These are phyloP conservation scores for Arabidopsis hybrid DNA, from an alignment of 441 rosid species.

Conservation along the genomic window DNA sequence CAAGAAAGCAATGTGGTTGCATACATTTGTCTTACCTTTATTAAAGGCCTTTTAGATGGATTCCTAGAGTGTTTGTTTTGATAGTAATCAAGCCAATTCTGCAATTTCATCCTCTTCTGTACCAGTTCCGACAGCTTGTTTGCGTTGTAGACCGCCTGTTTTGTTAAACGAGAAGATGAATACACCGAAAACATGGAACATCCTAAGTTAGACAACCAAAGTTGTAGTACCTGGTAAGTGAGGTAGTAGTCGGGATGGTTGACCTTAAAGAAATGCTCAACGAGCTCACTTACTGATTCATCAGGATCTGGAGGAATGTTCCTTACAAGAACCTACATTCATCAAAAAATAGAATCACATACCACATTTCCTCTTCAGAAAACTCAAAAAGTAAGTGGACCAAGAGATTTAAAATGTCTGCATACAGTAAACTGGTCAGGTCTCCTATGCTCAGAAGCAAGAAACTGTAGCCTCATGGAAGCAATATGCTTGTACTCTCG, in stretches of 20 bases:
- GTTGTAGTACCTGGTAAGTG: slow-evolving; percentile 71
- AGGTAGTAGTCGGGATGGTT: slow-evolving; percentile 94
- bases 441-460: slow-evolving; percentile 75
- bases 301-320: slow-evolving; percentile 93
- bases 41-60: slow-evolving; percentile 55
- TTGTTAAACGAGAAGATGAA: background rate
- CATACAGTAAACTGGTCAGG: slow-evolving; percentile 93
- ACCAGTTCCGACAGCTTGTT: slow-evolving; percentile 72
- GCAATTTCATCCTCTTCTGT: slow-evolving; percentile 66
- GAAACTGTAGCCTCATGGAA: slow-evolving; percentile 84
- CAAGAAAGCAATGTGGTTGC: slow-evolving; percentile 6
- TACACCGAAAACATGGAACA: background rate
- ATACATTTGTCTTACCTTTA: slow-evolving; percentile 57
- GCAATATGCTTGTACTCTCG: slow-evolving; percentile 86
- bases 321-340: slow-evolving; percentile 78
- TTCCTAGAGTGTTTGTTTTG: slow-evolving; percentile 79
- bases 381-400: background rate
- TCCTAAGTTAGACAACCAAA: slow-evolving; percentile 11
- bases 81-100: slow-evolving; percentile 89
- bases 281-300: slow-evolving; percentile 82
- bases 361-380: background rate
- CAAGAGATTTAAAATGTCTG: slow-evolving; percentile 6
- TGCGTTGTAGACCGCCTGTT: slow-evolving; percentile 85
- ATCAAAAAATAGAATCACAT: background rate
- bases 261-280: slow-evolving; percentile 80